Evolutionary conservation across 176 grass and related monocot species (phyloP), one percentile per base, ranked within the genome.

Genomic region (Musa beccarii): DNA sequence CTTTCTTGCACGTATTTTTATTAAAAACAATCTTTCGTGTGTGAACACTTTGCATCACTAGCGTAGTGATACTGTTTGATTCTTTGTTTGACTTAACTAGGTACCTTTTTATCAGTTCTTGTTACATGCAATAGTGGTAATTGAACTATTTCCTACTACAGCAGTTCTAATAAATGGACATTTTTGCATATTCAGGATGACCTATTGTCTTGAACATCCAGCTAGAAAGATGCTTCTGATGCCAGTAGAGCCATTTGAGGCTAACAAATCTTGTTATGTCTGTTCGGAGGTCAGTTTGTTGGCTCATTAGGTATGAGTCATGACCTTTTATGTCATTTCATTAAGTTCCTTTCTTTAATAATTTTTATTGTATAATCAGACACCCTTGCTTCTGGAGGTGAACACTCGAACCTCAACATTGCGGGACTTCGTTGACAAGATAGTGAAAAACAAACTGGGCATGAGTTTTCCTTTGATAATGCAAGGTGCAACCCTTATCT

Each of bases 131-230:
- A 57, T 57, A 12, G 17, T 16, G 13, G 17, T 4, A 57, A 16
- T n/a, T 61, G 13, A 19, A 9, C 57, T 61, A 43, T 43, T 61
- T 61, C 8, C 19, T 61, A 7, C 57, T 61, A 19, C 14, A 61
- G 7, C 6, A n/a, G n/a, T 61, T 15, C 16, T 61, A n/a, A 61
- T 21, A 61, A n/a, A 61, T 57, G 7, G 57, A 17, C 7, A 20
- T 14, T 61, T 61, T 61, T 61, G n/a, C 7, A n/a, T 61, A 59
- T 77, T 43, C 88, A 99, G 96, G 84, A 99, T 99, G 96, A 99
- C 96, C 13, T 99, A 92, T 88, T 99, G 96, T 86, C 90, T 99
- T 67, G 91, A 99, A 76, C 96, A 92, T 84, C 96, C 89, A 81
- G 51, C 87, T 76, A 94, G 85, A 81, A 99, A 99, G 76, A 84